These are phyloP conservation scores for Fusarium sp. DNA, from an alignment of 2,329 filamentous ascomycete genomes.

Conservation along the genomic window DNA sequence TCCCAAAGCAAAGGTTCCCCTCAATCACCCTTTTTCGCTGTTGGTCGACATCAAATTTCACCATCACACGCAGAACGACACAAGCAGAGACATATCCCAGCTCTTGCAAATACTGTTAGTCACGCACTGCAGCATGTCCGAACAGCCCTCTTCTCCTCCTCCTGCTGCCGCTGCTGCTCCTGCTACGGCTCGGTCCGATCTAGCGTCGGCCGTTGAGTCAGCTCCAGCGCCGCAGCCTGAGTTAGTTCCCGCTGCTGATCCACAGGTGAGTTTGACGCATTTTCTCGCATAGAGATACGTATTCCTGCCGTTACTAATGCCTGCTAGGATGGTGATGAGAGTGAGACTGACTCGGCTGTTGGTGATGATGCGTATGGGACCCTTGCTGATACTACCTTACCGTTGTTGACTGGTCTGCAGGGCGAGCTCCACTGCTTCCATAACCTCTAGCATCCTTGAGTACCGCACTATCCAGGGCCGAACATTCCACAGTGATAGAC, in stretches of 20 bases:
- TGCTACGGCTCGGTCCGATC: slow-evolving; percentile 20
- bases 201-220: slow-evolving; percentile 16
- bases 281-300: neutral
- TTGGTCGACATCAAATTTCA: neutral
- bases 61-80: neutral
- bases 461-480: slow-evolving; percentile 38
- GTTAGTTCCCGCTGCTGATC: slow-evolving; percentile 30
- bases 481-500: slow-evolving; percentile 37
- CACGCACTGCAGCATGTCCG: neutral
- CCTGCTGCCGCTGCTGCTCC: neutral
- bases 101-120: neutral
- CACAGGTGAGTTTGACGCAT: slow-evolving; percentile 5
- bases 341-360: slow-evolving; percentile 25
- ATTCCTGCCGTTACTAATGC: neutral
- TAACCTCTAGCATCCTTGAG: slow-evolving; percentile 35
- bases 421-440: slow-evolving; percentile 38
- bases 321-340: slow-evolving; percentile 19
- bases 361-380: slow-evolving; percentile 21
- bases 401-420: slow-evolving; percentile 10
- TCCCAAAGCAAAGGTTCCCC: neutral
- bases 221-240: slow-evolving; percentile 24
- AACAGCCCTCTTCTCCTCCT: neutral
- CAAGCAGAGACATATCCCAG: neutral
- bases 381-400: neutral
- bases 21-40: neutral